Conservation (phyloP, 2,329 filamentous ascomycete species). For the Neurospora crassa region DNA sequence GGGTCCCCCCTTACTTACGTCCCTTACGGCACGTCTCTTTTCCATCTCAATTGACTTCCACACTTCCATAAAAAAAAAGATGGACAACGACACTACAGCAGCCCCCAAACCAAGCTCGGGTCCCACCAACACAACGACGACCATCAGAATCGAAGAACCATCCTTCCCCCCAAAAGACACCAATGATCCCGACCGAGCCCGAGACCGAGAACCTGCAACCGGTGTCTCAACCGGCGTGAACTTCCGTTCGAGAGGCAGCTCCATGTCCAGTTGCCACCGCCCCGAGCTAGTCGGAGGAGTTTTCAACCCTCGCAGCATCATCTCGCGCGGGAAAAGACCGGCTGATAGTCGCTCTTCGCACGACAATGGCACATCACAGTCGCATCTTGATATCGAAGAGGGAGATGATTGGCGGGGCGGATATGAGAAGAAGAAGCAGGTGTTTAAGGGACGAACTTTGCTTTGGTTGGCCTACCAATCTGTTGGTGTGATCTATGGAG, state of each 20-base stretch:
- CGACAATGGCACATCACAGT: background rate
- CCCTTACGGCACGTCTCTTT: background rate
- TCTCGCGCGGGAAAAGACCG: conserved; percentile 10
- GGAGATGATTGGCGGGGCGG: conserved; percentile 25
- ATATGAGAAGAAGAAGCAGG: conserved; percentile 26
- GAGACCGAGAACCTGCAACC: no score
- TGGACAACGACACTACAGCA: background rate
- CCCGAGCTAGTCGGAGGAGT: conserved; percentile 21
- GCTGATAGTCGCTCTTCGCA: conserved; percentile 13
- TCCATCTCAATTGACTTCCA: background rate
- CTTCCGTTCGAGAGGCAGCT: conserved; percentile 4
- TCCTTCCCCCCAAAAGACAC: background rate
- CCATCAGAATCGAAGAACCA: background rate
- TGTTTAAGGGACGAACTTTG: conserved; percentile 26
- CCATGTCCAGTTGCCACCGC: conserved; percentile 1
- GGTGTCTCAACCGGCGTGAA: no score
- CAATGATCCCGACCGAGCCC: background rate
- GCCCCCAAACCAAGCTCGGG: background rate
- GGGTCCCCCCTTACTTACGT: background rate
- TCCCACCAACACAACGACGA: background rate
- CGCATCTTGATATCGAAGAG: conserved; percentile 20
- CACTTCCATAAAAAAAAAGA: background rate
- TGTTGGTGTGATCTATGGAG: conserved; percentile 57
- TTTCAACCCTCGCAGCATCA: conserved; percentile 24
- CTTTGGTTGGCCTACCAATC: conserved; percentile 20